These are phyloP conservation scores for Plasmopara halstedii DNA, from an alignment of 352 stramenopile genomes.

Conservation along the genomic window DNA sequence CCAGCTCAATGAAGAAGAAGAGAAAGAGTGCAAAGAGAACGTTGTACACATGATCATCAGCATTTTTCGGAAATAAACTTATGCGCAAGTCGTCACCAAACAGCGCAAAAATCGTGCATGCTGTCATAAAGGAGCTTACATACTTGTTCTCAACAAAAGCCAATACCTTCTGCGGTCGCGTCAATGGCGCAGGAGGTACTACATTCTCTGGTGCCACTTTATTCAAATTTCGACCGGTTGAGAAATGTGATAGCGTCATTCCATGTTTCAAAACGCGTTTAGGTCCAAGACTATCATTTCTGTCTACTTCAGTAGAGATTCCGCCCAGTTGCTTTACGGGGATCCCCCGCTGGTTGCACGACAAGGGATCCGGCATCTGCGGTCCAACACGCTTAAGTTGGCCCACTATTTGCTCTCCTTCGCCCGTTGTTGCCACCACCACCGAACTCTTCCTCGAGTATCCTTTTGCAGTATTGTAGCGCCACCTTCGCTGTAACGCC, in stretches of 20 bases:
- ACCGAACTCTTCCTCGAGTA: slow-evolving; percentile 31
- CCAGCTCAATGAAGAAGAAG: slow-evolving; percentile 65
- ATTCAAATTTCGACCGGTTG: slow-evolving; percentile 42
- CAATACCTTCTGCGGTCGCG: slow-evolving; percentile 37
- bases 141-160: slow-evolving; percentile 64
- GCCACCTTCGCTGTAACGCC: slow-evolving; percentile 26
- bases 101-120: slow-evolving; percentile 81
- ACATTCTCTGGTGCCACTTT: slow-evolving; percentile 65
- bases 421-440: slow-evolving; percentile 22
- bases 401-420: slow-evolving; percentile 19
- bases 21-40: slow-evolving; percentile 77
- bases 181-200: slow-evolving; percentile 19
- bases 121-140: slow-evolving; percentile 50
- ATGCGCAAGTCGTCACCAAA: slow-evolving; percentile 85
- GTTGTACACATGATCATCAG: slow-evolving; percentile 62
- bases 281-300: slow-evolving; percentile 18
- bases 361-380: slow-evolving; percentile 26
- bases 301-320: slow-evolving; percentile 3
- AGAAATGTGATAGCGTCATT: slow-evolving; percentile 30
- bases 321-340: slow-evolving; percentile 18
- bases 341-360: slow-evolving; percentile 24
- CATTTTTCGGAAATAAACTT: slow-evolving; percentile 51
- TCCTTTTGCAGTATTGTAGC: slow-evolving; percentile 33
- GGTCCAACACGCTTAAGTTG: slow-evolving; percentile 12
- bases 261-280: slow-evolving; percentile 23